Conservation (phyloP, 2,329 filamentous ascomycete species). For the Sporothrix euskadiensis region DNA sequence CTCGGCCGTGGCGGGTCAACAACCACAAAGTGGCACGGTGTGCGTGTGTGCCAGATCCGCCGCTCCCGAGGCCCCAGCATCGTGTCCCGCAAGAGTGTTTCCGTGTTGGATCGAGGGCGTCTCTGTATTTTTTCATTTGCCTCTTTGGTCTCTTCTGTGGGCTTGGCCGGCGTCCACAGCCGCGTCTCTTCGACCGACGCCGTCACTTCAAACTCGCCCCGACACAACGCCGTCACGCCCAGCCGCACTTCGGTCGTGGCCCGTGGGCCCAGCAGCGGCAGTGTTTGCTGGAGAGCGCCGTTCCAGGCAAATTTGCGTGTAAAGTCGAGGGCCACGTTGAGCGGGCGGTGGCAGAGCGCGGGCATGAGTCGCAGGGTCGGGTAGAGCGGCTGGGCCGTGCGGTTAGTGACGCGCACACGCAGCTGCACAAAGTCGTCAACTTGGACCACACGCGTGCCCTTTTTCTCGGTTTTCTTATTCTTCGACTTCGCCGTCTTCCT, state of each 20-base stretch:
- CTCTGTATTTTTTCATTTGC: conserved; percentile 34
- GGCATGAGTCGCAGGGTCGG: conserved; percentile 77
- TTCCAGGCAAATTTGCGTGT: conserved; percentile 83
- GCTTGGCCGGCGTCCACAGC: conserved; percentile 45
- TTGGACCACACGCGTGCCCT: conserved; percentile 36
- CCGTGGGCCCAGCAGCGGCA: conserved; percentile 63
- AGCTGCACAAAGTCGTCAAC: conserved; percentile 69
- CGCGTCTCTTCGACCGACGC: conserved; percentile 79
- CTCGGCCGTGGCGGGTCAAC: conserved; percentile 43
- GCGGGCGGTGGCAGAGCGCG: conserved; percentile 69
- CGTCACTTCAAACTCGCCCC: conserved; percentile 79
- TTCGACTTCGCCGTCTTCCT: not conserved
- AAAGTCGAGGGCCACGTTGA: conserved; percentile 74
- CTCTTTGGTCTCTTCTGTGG: conserved; percentile 26
- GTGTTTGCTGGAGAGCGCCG: conserved; percentile 73
- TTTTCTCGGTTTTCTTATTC: conserved; percentile 21
- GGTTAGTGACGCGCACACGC: conserved; percentile 71
- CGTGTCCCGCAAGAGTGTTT: conserved; percentile 60
- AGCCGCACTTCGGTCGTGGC: conserved; percentile 62
- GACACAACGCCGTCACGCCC: conserved; percentile 72
- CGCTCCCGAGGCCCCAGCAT: conserved; percentile 61
- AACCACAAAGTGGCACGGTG: conserved; percentile 57
- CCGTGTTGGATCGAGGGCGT: conserved; percentile 54
- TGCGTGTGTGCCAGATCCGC: conserved; percentile 64
- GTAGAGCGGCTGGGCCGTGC: conserved; percentile 65